phyloP scores from a whole-genome alignment of 495 filamentous ascomycete species.

The Platismatia glauca region DNA sequence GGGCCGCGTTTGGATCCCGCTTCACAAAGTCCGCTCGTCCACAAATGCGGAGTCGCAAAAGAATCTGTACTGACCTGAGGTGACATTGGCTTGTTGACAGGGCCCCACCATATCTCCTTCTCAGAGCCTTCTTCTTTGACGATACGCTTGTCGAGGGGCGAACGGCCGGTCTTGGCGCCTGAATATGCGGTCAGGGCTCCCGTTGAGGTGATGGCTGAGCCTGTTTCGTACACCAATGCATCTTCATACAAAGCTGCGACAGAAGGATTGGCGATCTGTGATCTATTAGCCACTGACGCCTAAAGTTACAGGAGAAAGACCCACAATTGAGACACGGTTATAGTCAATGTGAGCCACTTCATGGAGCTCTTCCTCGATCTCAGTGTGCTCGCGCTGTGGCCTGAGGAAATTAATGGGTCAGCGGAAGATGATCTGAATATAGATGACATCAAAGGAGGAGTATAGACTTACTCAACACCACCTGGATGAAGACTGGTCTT shows the following conservation, averaged over 20 bases:
- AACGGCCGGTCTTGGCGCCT: slow-evolving; percentile 94
- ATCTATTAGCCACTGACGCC: slow-evolving; percentile 8
- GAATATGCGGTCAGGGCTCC: slow-evolving; percentile 96
- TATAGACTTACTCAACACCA: slow-evolving; percentile 72
- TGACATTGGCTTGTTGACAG: slow-evolving; percentile 98
- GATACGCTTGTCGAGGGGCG: slow-evolving; percentile 92
- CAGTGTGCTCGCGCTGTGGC: slow-evolving; percentile 79
- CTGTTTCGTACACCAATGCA: slow-evolving; percentile 96
- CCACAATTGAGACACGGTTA: slow-evolving; percentile 92
- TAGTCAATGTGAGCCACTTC: slow-evolving; percentile 99
- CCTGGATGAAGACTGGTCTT: slow-evolving; percentile 82
- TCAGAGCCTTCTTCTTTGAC: slow-evolving; percentile 86
- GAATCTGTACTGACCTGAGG: slow-evolving; percentile 68
- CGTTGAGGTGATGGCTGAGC: slow-evolving; percentile 90
- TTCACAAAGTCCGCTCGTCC: neutral
- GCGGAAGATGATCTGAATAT: neutral
- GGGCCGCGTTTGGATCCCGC: slow-evolving; percentile 2
- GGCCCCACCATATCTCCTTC: slow-evolving; percentile 93
- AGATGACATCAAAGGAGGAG: slow-evolving; percentile 7
- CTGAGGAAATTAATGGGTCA: slow-evolving; percentile 39
- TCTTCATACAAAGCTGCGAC: slow-evolving; percentile 97
- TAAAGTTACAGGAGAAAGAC: slow-evolving; percentile 22
- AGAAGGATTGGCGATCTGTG: slow-evolving; percentile 77
- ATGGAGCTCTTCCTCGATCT: slow-evolving; percentile 94
- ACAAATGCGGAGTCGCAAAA: neutral